Base-by-base conservation (phyloP, 1,284 basidiomycete species). In the Trametes versicolor region DNA sequence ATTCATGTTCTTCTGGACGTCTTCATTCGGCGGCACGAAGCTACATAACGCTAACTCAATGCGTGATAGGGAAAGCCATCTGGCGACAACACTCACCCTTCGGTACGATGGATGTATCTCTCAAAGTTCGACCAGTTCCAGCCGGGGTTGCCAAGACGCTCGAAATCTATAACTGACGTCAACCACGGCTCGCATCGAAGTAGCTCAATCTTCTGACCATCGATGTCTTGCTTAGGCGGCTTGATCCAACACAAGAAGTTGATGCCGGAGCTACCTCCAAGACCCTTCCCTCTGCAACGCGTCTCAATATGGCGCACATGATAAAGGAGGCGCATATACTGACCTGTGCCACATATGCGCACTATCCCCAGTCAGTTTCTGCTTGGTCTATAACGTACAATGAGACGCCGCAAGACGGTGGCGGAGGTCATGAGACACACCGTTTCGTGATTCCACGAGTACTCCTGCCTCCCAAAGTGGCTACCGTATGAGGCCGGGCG, bases 371-470 rank as follows among this genome's bases (percentile, higher is more conserved):
- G 62, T 56, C 2, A 25, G 8, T 49, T 68, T 68, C 56, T 73
- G 72, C 56, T 70, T 68, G 43, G 50, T 60, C 71, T 72, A 34
- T 51, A 34, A 23, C 25, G 7, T 5, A 32, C 49, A 2, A 47
- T 60, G 37, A 59, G 34, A 51, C 51, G n/a, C 32, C 8, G 1
- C 12, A 10, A 23, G 15, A 2, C 1, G 4, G 7, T 17, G 1
- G n/a, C 7, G 4, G 2, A 23, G 2, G 29, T 21, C 29, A 48
- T 7, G 27, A 21, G 17, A 56, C 69, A 9, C 60, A 78, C 77
- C 27, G 75, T 77, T 51, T 72, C 63, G 55, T 74, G 72, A n/a
- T 62, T 53, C 75, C 77, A 78, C 10, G 71, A 52, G 37, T 75
- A 77, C 9, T 62, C 51, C 7, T 60, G 43, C 41, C 77, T 75